A percentile compares a stretch with the other conserved stretches of the same genome.
These are phyloP conservation scores for Phlebiopsis flavidoalba DNA, from an alignment of 768 basidiomycete genomes.

Conservation along the genomic window DNA sequence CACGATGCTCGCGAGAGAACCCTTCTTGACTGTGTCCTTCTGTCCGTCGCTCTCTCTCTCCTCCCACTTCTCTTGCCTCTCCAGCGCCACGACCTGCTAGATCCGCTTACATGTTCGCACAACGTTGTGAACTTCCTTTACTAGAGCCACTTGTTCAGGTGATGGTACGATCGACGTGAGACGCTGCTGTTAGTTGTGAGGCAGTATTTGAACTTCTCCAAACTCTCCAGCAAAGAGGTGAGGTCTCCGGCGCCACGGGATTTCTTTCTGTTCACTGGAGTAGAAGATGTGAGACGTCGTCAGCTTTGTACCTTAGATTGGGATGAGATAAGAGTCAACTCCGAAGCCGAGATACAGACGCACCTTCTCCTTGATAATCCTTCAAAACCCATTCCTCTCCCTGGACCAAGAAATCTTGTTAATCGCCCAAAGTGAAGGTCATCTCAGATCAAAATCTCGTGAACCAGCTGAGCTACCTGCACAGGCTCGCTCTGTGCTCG, in stretches of 20 bases:
- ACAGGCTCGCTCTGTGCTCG: conserved; percentile 59
- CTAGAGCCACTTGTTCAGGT: conserved; percentile 67
- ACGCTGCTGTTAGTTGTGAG: conserved; percentile 87
- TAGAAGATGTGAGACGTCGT: conserved; percentile 94
- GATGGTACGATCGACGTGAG: conserved; percentile 71
- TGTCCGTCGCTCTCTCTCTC: conserved; percentile 75
- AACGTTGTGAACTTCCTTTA: conserved; percentile 71
- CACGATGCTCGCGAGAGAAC: conserved; percentile 70
- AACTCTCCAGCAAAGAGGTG: conserved; percentile 87
- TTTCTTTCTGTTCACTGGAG: conserved; percentile 89
- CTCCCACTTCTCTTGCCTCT: conserved; percentile 75
- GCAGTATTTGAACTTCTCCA: conserved; percentile 95
- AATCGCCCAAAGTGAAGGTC: conserved; percentile 72
- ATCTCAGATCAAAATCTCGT: conserved; percentile 76
- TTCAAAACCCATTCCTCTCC: conserved; percentile 86
- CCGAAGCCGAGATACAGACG: background rate
- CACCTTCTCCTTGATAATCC: conserved; percentile 96
- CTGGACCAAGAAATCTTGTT: conserved; percentile 80
- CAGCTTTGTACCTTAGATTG: conserved; percentile 82
- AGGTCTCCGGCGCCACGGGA: conserved; percentile 72
- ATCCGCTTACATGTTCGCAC: conserved; percentile 70
- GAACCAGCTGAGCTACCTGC: conserved; percentile 61
- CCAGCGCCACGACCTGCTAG: conserved; percentile 71
- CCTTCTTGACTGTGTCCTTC: conserved; percentile 66
- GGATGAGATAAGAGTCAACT: too few relatives aligned